Conservation (phyloP, 2,329 filamentous ascomycete genomes). For the Sporothrix brunneoviolacea region DNA sequence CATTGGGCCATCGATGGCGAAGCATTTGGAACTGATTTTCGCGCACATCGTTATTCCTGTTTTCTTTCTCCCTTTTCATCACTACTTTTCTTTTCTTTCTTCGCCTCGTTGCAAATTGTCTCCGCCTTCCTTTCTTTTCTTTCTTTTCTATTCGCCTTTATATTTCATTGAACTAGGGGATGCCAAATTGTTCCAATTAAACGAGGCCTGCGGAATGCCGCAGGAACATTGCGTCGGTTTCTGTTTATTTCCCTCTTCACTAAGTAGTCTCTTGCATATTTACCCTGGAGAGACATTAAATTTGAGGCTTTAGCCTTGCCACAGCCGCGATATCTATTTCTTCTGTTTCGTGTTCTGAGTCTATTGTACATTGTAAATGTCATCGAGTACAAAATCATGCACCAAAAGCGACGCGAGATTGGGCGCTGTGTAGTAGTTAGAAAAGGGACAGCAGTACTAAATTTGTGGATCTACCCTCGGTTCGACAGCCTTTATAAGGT, state of each 20-base stretch:
- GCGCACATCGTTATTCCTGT: too few species aligned
- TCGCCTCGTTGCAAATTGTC: not conserved
- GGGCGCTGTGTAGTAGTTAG: too few species aligned
- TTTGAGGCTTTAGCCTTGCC: not conserved
- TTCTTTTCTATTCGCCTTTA: not conserved
- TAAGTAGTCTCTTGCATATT: not conserved
- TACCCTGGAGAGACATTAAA: not conserved
- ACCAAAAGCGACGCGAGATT: too few species aligned
- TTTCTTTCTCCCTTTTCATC: not conserved
- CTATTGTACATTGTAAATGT: too few species aligned
- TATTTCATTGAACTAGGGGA: too few species aligned
- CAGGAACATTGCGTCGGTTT: too few species aligned
- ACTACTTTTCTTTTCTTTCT: not conserved
- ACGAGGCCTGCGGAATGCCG: too few species aligned
- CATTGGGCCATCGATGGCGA: not conserved
- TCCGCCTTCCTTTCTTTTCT: not conserved
- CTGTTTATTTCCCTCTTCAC: too few species aligned
- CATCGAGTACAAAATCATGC: too few species aligned
- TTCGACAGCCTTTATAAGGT: constrained; percentile 14
- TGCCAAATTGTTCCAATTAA: not conserved
- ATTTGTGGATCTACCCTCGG: not conserved
- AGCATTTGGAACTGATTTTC: not conserved
- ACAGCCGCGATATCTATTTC: too few species aligned
- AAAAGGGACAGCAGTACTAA: too few species aligned
- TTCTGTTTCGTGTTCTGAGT: too few species aligned